Conservation (phyloP, 306 rosid genomes). For the Sindora glabra region DNA sequence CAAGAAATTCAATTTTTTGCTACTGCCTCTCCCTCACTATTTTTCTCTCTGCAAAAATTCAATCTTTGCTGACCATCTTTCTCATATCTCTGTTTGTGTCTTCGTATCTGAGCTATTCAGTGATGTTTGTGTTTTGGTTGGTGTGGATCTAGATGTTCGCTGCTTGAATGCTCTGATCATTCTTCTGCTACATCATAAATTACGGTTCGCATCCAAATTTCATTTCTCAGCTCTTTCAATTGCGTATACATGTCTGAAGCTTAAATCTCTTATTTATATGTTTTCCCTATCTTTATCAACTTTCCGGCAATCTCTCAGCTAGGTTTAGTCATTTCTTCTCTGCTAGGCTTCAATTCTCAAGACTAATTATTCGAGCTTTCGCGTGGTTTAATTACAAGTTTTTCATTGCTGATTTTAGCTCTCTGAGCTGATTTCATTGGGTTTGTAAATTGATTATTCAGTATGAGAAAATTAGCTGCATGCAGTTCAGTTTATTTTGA, state of each 20-base stretch:
- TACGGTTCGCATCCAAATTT: conserved; percentile 29
- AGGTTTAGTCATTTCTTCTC: no score
- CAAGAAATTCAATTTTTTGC: not conserved
- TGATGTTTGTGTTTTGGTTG: not conserved
- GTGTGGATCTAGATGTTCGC: conserved; percentile 30
- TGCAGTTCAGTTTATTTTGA: not conserved
- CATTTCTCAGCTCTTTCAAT: not conserved
- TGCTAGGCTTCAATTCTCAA: no score
- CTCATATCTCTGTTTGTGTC: not conserved
- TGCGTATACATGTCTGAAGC: not conserved
- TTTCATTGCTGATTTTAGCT: not conserved
- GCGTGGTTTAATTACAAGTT: no score
- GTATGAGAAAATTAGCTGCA: not conserved
- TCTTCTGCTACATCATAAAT: conserved; percentile 15
- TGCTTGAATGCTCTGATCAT: conserved; percentile 29
- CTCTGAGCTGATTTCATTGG: not conserved
- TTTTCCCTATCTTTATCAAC: not conserved
- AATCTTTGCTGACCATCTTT: not conserved
- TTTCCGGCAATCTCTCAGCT: no score
- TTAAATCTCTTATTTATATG: not conserved
- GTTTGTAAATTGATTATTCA: not conserved
- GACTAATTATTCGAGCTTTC: no score
- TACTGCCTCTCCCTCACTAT: conserved; percentile 15
- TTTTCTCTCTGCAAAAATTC: not conserved
- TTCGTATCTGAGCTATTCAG: not conserved